A percentile compares a stretch with the other conserved stretches of the same genome.
Evolutionary conservation across 768 basidiomycete species (phyloP).

Genomic region (Tylopilus vinaceipallidus): DNA sequence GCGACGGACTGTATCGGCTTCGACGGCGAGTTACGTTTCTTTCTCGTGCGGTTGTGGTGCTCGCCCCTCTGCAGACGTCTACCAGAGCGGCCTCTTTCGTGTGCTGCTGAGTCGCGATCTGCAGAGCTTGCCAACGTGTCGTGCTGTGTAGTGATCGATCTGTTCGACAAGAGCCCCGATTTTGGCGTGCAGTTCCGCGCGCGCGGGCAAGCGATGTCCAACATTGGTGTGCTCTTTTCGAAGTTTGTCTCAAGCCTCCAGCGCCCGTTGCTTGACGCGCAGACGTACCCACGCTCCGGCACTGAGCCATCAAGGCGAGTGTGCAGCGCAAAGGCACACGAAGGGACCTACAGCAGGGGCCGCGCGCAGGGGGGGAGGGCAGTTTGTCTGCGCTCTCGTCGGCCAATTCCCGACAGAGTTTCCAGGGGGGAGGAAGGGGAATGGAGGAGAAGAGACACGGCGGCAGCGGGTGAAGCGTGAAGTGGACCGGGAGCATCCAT

Average conservation of each 20-base stretch:
- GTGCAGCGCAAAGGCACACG: conserved; percentile 33
- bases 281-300: conserved; percentile 42
- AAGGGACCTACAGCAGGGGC: conserved; percentile 27
- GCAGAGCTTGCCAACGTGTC: conserved; percentile 36
- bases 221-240: conserved; percentile 45
- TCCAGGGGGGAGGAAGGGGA: too few relatives aligned
- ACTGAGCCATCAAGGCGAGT: conserved; percentile 44
- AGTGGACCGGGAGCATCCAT: too few relatives aligned
- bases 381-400: too few relatives aligned
- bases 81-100: conserved; percentile 43
- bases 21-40: conserved; percentile 19
- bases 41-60: conserved; percentile 27
- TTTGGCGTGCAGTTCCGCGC: conserved; percentile 26
- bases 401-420: too few relatives aligned
- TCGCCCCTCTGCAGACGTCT: conserved; percentile 40
- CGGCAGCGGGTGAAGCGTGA: too few relatives aligned
- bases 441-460: too few relatives aligned
- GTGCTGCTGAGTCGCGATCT: conserved; percentile 40
- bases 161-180: conserved; percentile 35
- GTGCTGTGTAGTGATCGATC: too few relatives aligned
- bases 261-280: conserved; percentile 42
- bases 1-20: conserved; percentile 28
- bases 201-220: conserved; percentile 38
- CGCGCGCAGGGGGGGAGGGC: too few relatives aligned
- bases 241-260: conserved; percentile 49